These are phyloP conservation scores for Chytriomyces confervae DNA, from an alignment of 192 early-diverging fungal genomes.

Conservation along the genomic window DNA sequence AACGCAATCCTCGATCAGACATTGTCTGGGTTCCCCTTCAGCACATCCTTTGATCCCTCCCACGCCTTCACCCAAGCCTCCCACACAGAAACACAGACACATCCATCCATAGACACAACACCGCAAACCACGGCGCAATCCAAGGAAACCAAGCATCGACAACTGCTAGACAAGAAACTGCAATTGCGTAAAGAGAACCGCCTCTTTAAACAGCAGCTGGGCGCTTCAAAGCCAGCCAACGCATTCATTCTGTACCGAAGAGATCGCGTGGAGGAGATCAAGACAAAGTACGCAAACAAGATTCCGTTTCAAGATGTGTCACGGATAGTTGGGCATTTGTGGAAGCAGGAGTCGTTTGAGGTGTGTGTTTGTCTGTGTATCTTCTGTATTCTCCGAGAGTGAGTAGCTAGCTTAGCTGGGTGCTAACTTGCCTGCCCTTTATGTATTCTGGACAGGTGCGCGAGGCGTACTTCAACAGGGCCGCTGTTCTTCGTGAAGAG, in stretches of 20 bases:
- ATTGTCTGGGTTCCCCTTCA: too few species aligned
- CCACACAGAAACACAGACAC: too few species aligned
- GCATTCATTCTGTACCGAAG: constrained; percentile 15
- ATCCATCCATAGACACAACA: too few species aligned
- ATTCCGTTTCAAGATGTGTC: not conserved
- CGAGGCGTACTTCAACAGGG: not conserved
- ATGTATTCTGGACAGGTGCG: not conserved
- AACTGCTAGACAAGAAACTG: too few species aligned
- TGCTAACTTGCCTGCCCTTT: not conserved
- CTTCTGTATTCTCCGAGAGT: too few species aligned
- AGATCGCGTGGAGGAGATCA: not conserved
- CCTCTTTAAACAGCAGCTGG: not conserved
- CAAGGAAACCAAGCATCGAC: too few species aligned
- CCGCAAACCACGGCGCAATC: too few species aligned
- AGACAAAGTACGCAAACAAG: not conserved
- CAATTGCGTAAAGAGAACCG: too few species aligned
- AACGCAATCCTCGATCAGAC: too few species aligned
- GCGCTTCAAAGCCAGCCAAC: not conserved
- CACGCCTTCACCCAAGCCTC: too few species aligned
- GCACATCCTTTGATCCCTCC: too few species aligned
- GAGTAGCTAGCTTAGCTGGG: too few species aligned
- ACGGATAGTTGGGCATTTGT: not conserved
- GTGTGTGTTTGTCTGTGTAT: constrained; percentile 6
- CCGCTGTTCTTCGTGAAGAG: not conserved
- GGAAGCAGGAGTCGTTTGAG: not conserved